These are phyloP conservation scores for Aspergillus ochraceoroseus DNA, from an alignment of 2,329 filamentous ascomycete genomes.

Conservation along the genomic window DNA sequence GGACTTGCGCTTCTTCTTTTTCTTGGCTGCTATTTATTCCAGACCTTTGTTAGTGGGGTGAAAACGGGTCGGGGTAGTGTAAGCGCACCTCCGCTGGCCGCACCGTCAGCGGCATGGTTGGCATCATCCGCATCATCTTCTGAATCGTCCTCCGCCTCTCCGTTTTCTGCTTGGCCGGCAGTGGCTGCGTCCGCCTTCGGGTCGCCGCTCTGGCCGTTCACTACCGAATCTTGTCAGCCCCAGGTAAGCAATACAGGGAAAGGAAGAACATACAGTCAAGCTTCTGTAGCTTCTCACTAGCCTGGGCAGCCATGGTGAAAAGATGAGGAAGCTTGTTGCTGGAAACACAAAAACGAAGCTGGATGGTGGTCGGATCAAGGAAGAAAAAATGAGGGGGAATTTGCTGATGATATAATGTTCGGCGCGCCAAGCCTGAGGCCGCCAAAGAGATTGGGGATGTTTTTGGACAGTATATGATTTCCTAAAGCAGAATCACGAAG, in stretches of 20 bases:
- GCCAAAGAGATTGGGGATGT: background rate
- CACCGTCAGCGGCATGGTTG: slow-evolving; percentile 38
- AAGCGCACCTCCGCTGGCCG: slow-evolving; percentile 35
- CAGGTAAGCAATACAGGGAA: slow-evolving; percentile 1
- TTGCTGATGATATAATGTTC: slow-evolving; percentile 8
- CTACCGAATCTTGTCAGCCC: slow-evolving; percentile 28
- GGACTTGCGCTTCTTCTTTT: slow-evolving; percentile 80
- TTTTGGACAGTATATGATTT: too few species aligned
- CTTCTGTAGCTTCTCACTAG: slow-evolving; percentile 40
- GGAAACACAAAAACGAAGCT: slow-evolving; percentile 16
- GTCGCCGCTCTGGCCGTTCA: slow-evolving; percentile 38
- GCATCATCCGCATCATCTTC: slow-evolving; percentile 53
- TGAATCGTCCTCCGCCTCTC: slow-evolving; percentile 51
- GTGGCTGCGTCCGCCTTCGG: slow-evolving; percentile 32
- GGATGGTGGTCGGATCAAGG: slow-evolving; percentile 23
- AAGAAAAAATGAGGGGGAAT: slow-evolving; percentile 20
- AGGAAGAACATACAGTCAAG: slow-evolving; percentile 34
- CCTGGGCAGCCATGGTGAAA: slow-evolving; percentile 42
- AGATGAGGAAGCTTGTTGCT: slow-evolving; percentile 14
- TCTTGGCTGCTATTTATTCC: slow-evolving; percentile 58
- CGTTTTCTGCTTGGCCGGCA: slow-evolving; percentile 37
- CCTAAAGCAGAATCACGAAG: too few species aligned
- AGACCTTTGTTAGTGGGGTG: too few species aligned
- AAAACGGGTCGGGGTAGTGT: slow-evolving; percentile 2
- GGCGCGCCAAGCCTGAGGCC: slow-evolving; percentile 5